A percentile compares a stretch with the other conserved stretches of the same genome.
Conservation (phyloP, 305 asterid genomes). For the Stenogyne calaminthoides region DNA sequence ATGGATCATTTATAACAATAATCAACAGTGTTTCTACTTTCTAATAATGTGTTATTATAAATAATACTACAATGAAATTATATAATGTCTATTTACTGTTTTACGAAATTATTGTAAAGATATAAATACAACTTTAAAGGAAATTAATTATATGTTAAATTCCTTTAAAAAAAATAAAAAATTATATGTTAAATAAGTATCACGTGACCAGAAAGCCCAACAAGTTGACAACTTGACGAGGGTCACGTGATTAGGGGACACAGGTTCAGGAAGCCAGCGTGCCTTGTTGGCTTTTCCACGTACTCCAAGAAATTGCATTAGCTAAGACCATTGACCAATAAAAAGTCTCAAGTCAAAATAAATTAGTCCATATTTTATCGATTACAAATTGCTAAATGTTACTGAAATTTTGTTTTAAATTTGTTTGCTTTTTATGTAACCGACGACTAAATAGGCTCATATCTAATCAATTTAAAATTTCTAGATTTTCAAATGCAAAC, state of each 20-base stretch:
- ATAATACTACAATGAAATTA: background rate
- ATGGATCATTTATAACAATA: background rate
- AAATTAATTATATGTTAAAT: background rate
- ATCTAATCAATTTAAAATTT: background rate
- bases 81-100: background rate
- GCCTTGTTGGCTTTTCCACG: constrained; percentile 2
- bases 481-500: background rate
- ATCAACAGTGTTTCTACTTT: background rate
- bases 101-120: background rate
- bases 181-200: background rate
- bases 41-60: background rate
- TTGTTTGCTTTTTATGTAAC: too few relatives aligned
- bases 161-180: too few relatives aligned
- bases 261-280: constrained; percentile 18
- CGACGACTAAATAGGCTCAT: too few relatives aligned
- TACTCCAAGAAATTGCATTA: background rate
- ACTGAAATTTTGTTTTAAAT: too few relatives aligned
- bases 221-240: constrained; percentile 13
- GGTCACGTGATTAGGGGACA: constrained; percentile 32
- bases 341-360: constrained; percentile 12
- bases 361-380: background rate
- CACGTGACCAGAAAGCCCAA: constrained; percentile 29
- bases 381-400: too few relatives aligned
- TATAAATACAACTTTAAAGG: background rate
- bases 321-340: background rate